These are phyloP conservation scores for Chlorella sp. DNA, from an alignment of 139 green algal genomes.

Conservation along the genomic window DNA sequence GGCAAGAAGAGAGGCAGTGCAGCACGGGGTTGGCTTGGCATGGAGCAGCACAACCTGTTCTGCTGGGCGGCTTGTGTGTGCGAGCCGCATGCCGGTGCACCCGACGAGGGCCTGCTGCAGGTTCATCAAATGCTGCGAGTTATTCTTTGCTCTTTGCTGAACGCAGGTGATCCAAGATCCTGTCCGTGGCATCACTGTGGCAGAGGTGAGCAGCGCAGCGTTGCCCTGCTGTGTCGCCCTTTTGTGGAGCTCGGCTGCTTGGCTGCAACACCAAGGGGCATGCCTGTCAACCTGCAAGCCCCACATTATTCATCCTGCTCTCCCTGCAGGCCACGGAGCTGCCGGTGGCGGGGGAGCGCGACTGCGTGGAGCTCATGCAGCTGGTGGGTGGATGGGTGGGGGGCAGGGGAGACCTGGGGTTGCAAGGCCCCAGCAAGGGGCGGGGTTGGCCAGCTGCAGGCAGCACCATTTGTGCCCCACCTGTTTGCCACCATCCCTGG, in stretches of 20 bases:
- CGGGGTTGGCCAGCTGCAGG: too few species aligned
- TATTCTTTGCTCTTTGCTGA: not conserved
- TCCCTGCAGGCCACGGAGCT: slow-evolving; percentile 48
- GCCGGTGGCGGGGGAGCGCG: slow-evolving; percentile 57
- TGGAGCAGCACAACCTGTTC: too few species aligned
- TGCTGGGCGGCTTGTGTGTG: too few species aligned
- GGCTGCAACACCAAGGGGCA: not conserved
- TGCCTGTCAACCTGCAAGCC: not conserved
- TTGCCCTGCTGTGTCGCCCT: too few species aligned
- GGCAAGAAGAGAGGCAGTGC: not conserved
- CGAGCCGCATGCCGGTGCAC: too few species aligned
- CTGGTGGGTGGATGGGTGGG: slow-evolving; percentile 38
- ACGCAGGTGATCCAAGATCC: slow-evolving; percentile 33
- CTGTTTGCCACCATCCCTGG: too few species aligned
- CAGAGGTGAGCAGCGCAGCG: not conserved
- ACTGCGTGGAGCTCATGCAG: slow-evolving; percentile 65
- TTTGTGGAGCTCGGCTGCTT: too few species aligned
- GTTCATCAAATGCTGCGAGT: too few species aligned
- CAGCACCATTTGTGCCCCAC: too few species aligned
- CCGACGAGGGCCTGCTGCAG: too few species aligned
- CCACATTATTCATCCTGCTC: not conserved
- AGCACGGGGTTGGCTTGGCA: too few species aligned
- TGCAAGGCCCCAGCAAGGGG: too few species aligned
- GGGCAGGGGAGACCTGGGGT: not conserved
- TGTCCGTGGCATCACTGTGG: slow-evolving; percentile 33